phyloP scores from a whole-genome alignment of 2,329 filamentous ascomycete species.

The Phialemoniopsis sp. region DNA sequence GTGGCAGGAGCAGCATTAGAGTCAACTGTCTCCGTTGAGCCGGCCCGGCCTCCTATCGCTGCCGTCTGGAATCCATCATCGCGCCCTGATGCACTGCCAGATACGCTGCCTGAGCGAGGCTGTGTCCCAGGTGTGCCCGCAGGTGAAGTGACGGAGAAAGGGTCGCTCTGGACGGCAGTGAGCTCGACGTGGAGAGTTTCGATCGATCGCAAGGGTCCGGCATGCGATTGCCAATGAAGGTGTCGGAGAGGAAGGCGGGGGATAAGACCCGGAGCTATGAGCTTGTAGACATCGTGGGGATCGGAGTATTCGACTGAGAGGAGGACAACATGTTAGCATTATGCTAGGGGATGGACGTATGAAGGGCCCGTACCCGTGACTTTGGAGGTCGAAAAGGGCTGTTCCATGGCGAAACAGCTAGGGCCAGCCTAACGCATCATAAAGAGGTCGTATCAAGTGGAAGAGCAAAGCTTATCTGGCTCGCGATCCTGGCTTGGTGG shows the following conservation, averaged over 20 bases:
- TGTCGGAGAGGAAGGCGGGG: constrained; percentile 82
- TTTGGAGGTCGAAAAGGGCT: constrained; percentile 68
- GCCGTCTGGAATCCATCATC: constrained; percentile 62
- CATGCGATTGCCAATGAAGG: constrained; percentile 95
- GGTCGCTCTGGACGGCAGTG: constrained; percentile 55
- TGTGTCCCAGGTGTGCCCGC: constrained; percentile 15
- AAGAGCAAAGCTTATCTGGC: too few species aligned
- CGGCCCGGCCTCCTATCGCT: constrained; percentile 35
- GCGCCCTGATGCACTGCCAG: constrained; percentile 22
- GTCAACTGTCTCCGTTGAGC: constrained; percentile 33
- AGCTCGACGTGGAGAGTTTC: constrained; percentile 89
- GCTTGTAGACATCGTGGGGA: constrained; percentile 81
- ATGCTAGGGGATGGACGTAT: constrained; percentile 2
- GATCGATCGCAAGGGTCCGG: constrained; percentile 87
- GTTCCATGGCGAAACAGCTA: constrained; percentile 52
- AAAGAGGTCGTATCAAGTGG: background rate
- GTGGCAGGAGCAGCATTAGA: constrained; percentile 23
- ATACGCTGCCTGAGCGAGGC: constrained; percentile 21
- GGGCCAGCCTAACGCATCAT: constrained; percentile 20
- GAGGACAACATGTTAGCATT: constrained; percentile 9
- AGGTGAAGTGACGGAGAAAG: constrained; percentile 16
- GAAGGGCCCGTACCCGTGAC: constrained; percentile 57
- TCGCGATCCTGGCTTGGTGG: too few species aligned
- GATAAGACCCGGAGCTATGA: constrained; percentile 73
- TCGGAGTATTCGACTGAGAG: constrained; percentile 88